Percentiles rank a stretch among this genome's conserved stretches.
Evolutionary conservation across 2,329 filamentous ascomycete species (phyloP).

Genomic region (Epichloe sylvatica): DNA sequence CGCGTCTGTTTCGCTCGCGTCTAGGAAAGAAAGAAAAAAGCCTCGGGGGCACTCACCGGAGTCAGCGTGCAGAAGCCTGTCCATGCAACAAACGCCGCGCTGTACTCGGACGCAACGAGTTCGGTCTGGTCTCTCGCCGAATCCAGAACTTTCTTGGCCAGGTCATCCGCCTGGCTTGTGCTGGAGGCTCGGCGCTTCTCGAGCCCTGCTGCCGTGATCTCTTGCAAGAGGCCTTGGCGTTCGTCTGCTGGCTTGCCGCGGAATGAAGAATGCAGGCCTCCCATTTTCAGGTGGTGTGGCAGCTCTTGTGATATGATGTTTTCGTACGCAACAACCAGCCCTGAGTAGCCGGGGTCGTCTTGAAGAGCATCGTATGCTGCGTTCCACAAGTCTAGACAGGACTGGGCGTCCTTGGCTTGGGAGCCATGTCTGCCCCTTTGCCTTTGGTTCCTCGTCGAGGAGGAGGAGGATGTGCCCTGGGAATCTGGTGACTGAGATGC

Average conservation of each 20-base stretch:
- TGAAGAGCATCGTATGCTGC: slow-evolving; percentile 21
- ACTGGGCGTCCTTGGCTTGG: neutral
- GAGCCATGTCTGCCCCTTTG: neutral
- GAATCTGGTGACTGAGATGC: neutral
- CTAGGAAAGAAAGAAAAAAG: neutral
- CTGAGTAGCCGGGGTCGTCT: slow-evolving; percentile 15
- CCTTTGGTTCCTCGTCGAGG: neutral
- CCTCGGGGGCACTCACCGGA: slow-evolving; percentile 14
- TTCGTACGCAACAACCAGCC: slow-evolving; percentile 23
- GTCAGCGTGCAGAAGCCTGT: slow-evolving; percentile 24
- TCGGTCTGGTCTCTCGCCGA: slow-evolving; percentile 16
- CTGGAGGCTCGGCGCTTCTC: slow-evolving; percentile 16
- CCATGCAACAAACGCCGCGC: slow-evolving; percentile 21
- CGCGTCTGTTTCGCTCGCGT: neutral
- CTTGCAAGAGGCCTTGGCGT: slow-evolving; percentile 16
- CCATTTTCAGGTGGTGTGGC: slow-evolving; percentile 18
- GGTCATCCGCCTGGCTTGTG: slow-evolving; percentile 15
- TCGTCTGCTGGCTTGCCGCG: slow-evolving; percentile 13
- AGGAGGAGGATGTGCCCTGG: neutral
- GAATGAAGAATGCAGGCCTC: slow-evolving; percentile 14
- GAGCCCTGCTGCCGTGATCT: slow-evolving; percentile 18
- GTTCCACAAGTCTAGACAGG: slow-evolving; percentile 20
- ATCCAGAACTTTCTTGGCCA: slow-evolving; percentile 16
- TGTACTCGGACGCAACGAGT: slow-evolving; percentile 13
- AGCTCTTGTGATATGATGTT: slow-evolving; percentile 22